A percentile compares a stretch with the other conserved stretches of the same genome.
These are phyloP conservation scores for Colletotrichum sp. DNA, from an alignment of 2,329 filamentous ascomycete species.

Conservation along the genomic window DNA sequence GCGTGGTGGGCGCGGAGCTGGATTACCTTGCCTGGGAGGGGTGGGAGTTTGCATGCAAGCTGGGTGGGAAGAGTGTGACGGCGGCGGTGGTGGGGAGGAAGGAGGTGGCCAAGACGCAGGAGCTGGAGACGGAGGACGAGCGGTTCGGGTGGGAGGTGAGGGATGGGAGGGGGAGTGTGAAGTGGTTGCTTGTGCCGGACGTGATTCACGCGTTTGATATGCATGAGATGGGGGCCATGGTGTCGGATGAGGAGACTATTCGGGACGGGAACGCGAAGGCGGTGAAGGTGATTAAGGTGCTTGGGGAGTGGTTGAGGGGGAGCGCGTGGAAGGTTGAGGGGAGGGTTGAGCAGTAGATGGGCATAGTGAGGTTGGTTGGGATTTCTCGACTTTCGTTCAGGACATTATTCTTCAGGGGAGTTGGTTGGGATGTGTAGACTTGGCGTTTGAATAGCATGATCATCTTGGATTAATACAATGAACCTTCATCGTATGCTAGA, in stretches of 20 bases:
- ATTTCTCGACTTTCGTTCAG: background rate
- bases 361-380: background rate
- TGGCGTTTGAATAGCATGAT: background rate
- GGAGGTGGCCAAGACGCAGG: slow-evolving; percentile 13
- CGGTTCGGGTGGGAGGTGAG: slow-evolving; percentile 38
- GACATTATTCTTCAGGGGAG: background rate
- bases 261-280: slow-evolving; percentile 34
- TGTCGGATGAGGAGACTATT: slow-evolving; percentile 32
- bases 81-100: slow-evolving; percentile 9
- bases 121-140: slow-evolving; percentile 34
- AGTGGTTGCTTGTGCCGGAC: slow-evolving; percentile 48
- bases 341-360: background rate
- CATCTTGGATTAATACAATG: too few relatives aligned
- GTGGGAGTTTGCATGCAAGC: slow-evolving; percentile 21
- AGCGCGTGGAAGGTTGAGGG: slow-evolving; percentile 30
- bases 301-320: slow-evolving; percentile 34
- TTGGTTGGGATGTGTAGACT: background rate
- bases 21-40: slow-evolving; percentile 34
- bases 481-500: rapidly evolving
- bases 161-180: slow-evolving; percentile 30
- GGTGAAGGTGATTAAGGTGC: slow-evolving; percentile 29
- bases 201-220: slow-evolving; percentile 45
- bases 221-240: slow-evolving; percentile 27
- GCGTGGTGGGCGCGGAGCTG: slow-evolving; percentile 40
- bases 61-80: slow-evolving; percentile 21